Evolutionary conservation across 1,139 yeast species (phyloP).

Genomic region (Pichia sp.): DNA sequence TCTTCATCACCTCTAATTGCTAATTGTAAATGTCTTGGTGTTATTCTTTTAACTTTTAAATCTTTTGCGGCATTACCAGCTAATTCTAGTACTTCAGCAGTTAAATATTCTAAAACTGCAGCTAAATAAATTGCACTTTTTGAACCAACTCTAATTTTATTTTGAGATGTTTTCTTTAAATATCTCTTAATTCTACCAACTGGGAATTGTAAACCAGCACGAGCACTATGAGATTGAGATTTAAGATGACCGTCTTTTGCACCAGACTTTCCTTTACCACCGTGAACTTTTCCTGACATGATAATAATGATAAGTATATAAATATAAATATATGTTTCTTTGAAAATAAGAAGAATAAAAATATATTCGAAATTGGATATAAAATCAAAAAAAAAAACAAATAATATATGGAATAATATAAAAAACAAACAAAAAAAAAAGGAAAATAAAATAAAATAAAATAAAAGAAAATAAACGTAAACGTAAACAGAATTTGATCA

Average conservation of each 20-base stretch:
- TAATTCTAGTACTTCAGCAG: conserved; percentile 95
- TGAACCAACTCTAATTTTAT: conserved; percentile 93
- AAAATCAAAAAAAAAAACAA: no score
- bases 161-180: conserved; percentile 85
- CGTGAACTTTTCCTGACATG: conserved; percentile 97
- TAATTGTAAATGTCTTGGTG: conserved; percentile 96
- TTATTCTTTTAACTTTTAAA: conserved; percentile 96
- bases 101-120: conserved; percentile 91
- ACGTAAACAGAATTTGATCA: no score
- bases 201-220: conserved; percentile 97
- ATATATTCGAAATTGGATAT: no score
- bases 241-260: conserved; percentile 58
- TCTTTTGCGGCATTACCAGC: conserved; percentile 99
- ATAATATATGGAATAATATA: no score
- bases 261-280: conserved; percentile 93
- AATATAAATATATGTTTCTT: no score
- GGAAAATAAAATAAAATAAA: no score
- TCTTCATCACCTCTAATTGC: conserved; percentile 99
- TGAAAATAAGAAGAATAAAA: no score
- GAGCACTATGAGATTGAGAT: conserved; percentile 87
- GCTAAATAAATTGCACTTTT: conserved; percentile 73
- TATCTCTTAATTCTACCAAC: conserved; percentile 98
- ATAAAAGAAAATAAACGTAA: no score
- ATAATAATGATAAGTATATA: background rate
- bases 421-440: no score